Conservation (phyloP, 768 basidiomycete species). For the Amanita exitialis region DNA sequence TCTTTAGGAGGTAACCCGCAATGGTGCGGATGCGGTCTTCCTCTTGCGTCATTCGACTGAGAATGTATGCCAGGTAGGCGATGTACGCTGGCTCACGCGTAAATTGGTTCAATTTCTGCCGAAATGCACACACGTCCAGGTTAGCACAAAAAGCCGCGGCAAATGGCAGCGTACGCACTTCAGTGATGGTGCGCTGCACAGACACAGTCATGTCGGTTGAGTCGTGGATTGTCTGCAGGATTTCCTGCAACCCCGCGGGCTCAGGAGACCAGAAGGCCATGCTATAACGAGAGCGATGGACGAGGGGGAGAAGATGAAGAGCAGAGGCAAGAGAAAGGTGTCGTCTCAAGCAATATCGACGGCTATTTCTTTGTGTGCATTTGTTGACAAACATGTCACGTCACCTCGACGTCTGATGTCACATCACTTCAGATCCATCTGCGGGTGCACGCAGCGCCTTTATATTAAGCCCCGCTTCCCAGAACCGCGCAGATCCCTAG, state of each 20-base stretch:
- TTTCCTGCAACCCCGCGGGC: conserved; percentile 81
- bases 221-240: conserved; percentile 84
- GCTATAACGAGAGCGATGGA: conserved; percentile 29
- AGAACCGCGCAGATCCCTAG: not conserved
- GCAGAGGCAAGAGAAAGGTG: conserved; percentile 14
- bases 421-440: conserved; percentile 3
- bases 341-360: conserved; percentile 18
- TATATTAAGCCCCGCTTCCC: not conserved
- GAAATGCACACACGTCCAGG: conserved; percentile 9
- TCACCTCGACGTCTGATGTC: conserved; percentile 8
- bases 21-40: conserved; percentile 92
- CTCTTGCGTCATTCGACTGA: conserved; percentile 70
- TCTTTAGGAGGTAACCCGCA: conserved; percentile 95
- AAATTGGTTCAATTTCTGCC: conserved; percentile 79
- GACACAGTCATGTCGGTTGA: conserved; percentile 73
- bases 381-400: conserved; percentile 15
- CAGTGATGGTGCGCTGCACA: conserved; percentile 74
- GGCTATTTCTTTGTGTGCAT: conserved; percentile 19
- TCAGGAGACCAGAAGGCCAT: conserved; percentile 81
- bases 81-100: conserved; percentile 89
- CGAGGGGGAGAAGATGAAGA: conserved; percentile 14
- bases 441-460: not conserved
- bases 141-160: conserved; percentile 13
- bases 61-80: conserved; percentile 92
- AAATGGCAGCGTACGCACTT: conserved; percentile 37